Evolutionary conservation across 2,329 filamentous ascomycete genomes (phyloP), one percentile per base, ranked within the genome.

Genomic region (Xylaria sp.): DNA sequence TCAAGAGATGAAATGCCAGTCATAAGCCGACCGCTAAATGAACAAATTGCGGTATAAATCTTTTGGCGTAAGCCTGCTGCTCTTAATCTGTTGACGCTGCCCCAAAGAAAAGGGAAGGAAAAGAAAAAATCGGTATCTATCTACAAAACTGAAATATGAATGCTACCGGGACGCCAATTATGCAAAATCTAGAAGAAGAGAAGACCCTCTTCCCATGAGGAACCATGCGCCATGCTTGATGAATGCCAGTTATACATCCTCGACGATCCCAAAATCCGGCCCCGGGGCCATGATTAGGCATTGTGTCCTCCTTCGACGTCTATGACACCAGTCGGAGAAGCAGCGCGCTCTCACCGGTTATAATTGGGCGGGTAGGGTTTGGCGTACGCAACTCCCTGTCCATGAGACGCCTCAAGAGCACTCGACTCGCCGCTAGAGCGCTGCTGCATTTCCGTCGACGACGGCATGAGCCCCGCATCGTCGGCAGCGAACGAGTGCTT

Each of bases 11-110:
- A 37, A 37, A 7, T 37, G 34, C 34, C 34, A 37, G 28, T 28
- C 39, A 48, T 15, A 1, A 20, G 10, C 50, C 12, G 50, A 66
- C 57, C 39, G 48, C 39, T 5, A 61, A 54, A 34, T 18, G 15
- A 52, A 39, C 46, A 51, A 20, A 32, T 20, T 63, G n/a, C 52
- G 32, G 34, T 52, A n/a, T 7, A 60, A 54, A 44, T 46, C 39
- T 25, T 57, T 37, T 28, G 67, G 63, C 63, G 63, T 63, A 69
- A 69, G 67, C 67, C 63, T 48, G 28, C 52, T 13, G n/a, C 41
- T 59, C 60, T 61, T 55, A 54, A 61, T 58, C 37, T 37, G 20
- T 8, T 13, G 7, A 34, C 41, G 23, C 28, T 28, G 2, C 28
- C 57, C 50, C 20, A 64, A 64, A 59, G 50, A 59, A 25, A 37